phyloP scores from a whole-genome alignment of 202 grass and related monocot species.

The Musa balbisiana region DNA sequence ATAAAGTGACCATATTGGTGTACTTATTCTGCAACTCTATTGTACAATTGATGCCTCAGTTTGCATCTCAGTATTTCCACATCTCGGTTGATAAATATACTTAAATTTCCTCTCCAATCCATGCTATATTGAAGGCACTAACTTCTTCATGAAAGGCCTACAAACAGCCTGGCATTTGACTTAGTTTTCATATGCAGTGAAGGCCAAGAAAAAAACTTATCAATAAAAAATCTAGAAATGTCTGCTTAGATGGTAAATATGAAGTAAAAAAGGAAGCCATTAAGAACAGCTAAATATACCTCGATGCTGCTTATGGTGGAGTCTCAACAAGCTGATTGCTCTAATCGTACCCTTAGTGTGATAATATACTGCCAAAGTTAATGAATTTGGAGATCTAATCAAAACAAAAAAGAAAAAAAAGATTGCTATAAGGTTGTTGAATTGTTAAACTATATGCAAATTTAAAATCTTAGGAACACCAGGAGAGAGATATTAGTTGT shows the following conservation, averaged over 20 bases:
- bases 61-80: neutral
- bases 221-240: neutral
- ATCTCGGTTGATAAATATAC: no score
- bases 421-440: neutral
- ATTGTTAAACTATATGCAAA: neutral
- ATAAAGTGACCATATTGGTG: no score
- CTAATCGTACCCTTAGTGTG: slow-evolving; percentile 64
- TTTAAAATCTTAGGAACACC: neutral
- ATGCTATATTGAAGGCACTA: neutral
- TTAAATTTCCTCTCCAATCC: no score
- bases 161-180: no score
- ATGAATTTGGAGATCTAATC: neutral
- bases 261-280: neutral
- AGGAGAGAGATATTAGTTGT: neutral
- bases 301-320: slow-evolving; percentile 50
- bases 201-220: neutral
- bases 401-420: slow-evolving; percentile 8
- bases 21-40: no score
- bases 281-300: slow-evolving; percentile 32
- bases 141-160: neutral
- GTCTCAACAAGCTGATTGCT: slow-evolving; percentile 66
- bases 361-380: slow-evolving; percentile 57
- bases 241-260: no score
- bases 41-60: no score
- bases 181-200: neutral